These are phyloP conservation scores for Populus tomentosa DNA, from an alignment of 441 rosid species.

Conservation along the genomic window DNA sequence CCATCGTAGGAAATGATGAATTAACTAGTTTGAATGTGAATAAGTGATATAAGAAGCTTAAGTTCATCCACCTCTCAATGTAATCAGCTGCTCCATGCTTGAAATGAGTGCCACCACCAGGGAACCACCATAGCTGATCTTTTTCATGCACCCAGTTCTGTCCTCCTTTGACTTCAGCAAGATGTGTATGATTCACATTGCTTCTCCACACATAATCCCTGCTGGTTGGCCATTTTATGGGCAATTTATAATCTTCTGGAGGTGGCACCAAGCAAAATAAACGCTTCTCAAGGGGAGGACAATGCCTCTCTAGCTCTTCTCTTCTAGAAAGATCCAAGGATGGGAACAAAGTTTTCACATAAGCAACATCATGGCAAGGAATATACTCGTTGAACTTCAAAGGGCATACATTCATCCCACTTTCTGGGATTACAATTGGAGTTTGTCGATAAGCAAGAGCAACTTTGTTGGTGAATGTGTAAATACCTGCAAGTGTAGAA, in stretches of 20 bases:
- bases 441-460: slow-evolving; percentile 43
- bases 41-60: not conserved
- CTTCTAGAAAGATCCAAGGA: slow-evolving; percentile 57
- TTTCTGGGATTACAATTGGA: slow-evolving; percentile 50
- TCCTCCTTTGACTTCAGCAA: slow-evolving; percentile 90
- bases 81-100: slow-evolving; percentile 94
- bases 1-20: not conserved
- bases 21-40: slow-evolving; percentile 5
- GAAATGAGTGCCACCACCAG: slow-evolving; percentile 98
- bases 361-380: slow-evolving; percentile 54
- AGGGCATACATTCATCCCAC: slow-evolving; percentile 61
- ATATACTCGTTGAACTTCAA: slow-evolving; percentile 63
- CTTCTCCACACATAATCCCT: slow-evolving; percentile 90
- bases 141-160: slow-evolving; percentile 92
- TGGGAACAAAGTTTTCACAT: slow-evolving; percentile 49
- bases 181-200: slow-evolving; percentile 89
- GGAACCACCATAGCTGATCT: slow-evolving; percentile 86
- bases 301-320: slow-evolving; percentile 90
- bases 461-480: slow-evolving; percentile 48
- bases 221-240: slow-evolving; percentile 89
- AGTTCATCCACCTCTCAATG: slow-evolving; percentile 60
- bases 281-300: slow-evolving; percentile 69
- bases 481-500: slow-evolving; percentile 34
- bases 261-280: slow-evolving; percentile 92
- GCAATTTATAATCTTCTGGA: slow-evolving; percentile 76